Evolutionary conservation across 73 alveolate species (phyloP).

Genomic region (Paramecium primaurelia): DNA sequence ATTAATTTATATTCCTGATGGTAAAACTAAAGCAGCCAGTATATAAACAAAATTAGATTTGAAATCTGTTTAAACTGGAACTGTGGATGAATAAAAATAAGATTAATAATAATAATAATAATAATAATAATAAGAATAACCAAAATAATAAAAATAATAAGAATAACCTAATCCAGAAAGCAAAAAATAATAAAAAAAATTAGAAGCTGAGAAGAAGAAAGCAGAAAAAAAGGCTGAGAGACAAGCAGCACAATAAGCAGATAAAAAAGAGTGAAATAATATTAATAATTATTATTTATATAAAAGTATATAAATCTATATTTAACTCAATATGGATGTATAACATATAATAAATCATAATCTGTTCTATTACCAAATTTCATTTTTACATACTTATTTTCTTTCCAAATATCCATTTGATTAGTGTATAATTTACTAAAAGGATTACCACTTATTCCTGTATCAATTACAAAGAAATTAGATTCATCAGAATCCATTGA

Average conservation of each 20-base stretch:
- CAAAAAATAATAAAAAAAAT: conserved; percentile 5
- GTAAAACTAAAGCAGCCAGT: conserved; percentile 79
- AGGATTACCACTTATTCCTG: neutral
- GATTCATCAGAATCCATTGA: conserved; percentile 44
- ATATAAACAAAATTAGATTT: conserved; percentile 16
- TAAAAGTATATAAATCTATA: too few relatives aligned
- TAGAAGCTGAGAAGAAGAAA: neutral
- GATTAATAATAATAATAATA: conserved; percentile 49
- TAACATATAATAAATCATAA: neutral
- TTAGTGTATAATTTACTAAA: neutral
- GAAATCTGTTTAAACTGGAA: neutral
- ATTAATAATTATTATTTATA: neutral
- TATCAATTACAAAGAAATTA: conserved; percentile 41
- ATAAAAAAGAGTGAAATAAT: neutral
- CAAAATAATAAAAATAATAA: conserved; percentile 49
- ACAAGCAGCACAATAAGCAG: neutral
- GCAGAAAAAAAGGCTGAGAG: conserved; percentile 25
- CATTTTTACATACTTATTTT: neutral
- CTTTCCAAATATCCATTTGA: neutral
- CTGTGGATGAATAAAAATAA: conserved; percentile 51
- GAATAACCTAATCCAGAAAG: conserved; percentile 38
- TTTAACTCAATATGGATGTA: neutral
- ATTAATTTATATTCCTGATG: conserved; percentile 94
- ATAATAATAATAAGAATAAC: conserved; percentile 23
- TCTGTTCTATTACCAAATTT: neutral